phyloP scores from a whole-genome alignment of 1,284 basidiomycete species.

The Heterobasidion annosum region DNA sequence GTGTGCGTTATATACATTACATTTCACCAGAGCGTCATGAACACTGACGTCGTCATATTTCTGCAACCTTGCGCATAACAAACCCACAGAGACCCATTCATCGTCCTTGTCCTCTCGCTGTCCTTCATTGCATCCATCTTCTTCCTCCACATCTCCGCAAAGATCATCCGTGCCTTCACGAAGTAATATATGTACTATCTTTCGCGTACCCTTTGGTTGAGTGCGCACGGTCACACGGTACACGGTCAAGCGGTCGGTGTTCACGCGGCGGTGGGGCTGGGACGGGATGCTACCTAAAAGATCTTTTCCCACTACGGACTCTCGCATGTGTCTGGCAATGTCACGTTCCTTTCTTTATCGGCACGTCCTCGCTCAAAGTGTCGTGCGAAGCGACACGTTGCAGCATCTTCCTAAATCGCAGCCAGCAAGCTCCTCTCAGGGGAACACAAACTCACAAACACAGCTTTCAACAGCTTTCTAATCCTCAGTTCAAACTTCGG shows the following conservation, averaged over 20 bases:
- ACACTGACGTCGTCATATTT: neutral
- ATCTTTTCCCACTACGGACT: constrained; percentile 1
- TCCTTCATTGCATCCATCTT: constrained; percentile 99
- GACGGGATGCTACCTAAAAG: constrained; percentile 1
- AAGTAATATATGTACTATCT: constrained; percentile 40
- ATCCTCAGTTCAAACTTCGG: neutral
- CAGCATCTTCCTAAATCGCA: too few species aligned
- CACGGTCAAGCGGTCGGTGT: neutral
- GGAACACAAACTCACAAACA: neutral
- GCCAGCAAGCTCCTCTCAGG: too few species aligned
- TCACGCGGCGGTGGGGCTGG: neutral
- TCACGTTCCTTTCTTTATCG: constrained; percentile 3
- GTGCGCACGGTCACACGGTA: neutral
- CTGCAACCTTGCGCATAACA: neutral
- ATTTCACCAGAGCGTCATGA: neutral
- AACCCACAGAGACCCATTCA: constrained; percentile 82
- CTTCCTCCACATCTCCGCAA: constrained; percentile 97
- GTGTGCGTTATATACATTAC: constrained; percentile 62
- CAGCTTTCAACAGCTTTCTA: neutral
- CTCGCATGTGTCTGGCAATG: constrained; percentile 6
- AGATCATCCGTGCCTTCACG: constrained; percentile 85
- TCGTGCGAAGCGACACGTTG: too few species aligned
- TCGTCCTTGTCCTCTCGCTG: constrained; percentile 93
- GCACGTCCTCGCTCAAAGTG: too few species aligned
- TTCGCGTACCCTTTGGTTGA: neutral